These are phyloP conservation scores for Suhomyces chickasaworum DNA, from an alignment of 1,139 yeast species.

Conservation along the genomic window DNA sequence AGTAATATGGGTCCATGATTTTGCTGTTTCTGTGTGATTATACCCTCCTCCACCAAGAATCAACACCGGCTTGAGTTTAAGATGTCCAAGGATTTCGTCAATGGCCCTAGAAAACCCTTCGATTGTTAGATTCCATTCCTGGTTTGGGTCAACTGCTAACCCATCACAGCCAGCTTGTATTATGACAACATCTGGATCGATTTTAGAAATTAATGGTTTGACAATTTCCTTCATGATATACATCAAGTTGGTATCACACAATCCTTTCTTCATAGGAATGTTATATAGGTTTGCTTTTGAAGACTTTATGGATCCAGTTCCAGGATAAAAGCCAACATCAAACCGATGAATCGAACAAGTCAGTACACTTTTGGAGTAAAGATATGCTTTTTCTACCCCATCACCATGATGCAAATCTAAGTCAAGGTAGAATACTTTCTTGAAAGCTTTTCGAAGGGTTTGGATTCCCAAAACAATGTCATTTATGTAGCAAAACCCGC, in stretches of 20 bases:
- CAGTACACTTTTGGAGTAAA: constrained; percentile 54
- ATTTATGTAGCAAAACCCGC: constrained; percentile 77
- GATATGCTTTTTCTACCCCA: constrained; percentile 72
- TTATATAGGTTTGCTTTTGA: constrained; percentile 45
- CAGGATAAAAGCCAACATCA: constrained; percentile 74
- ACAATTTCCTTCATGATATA: constrained; percentile 45
- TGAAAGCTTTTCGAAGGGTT: constrained; percentile 45
- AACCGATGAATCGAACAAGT: constrained; percentile 66
- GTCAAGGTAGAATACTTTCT: constrained; percentile 64
- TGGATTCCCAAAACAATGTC: constrained; percentile 62
- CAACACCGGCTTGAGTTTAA: constrained; percentile 38
- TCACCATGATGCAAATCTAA: constrained; percentile 80
- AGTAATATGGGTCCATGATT: constrained; percentile 65
- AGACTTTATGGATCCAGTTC: constrained; percentile 52
- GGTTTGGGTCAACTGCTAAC: constrained; percentile 52
- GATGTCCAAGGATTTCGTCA: constrained; percentile 27
- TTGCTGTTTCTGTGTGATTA: constrained; percentile 60
- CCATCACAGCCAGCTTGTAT: constrained; percentile 79
- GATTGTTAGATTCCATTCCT: constrained; percentile 70
- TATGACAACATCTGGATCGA: constrained; percentile 56
- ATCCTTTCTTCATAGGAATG: constrained; percentile 60
- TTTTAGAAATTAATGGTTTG: constrained; percentile 40
- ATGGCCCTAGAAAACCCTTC: constrained; percentile 49
- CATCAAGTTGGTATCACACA: constrained; percentile 47
- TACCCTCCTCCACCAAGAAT: constrained; percentile 83